phyloP scores from a whole-genome alignment of 495 filamentous ascomycete species.

The Beverwykella pulmonaria region DNA sequence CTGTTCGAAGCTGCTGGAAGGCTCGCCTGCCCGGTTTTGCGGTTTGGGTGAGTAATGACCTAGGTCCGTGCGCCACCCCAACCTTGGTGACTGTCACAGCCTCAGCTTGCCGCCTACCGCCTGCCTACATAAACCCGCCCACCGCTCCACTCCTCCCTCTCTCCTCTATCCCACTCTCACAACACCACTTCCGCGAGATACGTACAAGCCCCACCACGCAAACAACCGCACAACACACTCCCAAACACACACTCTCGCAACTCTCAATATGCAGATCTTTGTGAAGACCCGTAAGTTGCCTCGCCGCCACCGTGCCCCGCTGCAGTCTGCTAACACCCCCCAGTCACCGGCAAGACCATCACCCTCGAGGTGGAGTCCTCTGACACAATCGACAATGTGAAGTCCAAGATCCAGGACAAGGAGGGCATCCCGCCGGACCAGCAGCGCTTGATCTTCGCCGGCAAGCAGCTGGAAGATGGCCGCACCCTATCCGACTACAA shows the following conservation, averaged over 20 bases:
- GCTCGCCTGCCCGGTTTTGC: conserved; percentile 29
- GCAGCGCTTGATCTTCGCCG: conserved; percentile 97
- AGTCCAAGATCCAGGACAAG: conserved; percentile 97
- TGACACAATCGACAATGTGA: conserved; percentile 98
- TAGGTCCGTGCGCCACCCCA: conserved; percentile 19
- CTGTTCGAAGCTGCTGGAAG: conserved; percentile 31
- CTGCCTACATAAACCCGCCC: conserved; percentile 26
- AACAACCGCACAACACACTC: conserved; percentile 13
- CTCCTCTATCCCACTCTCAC: conserved; percentile 21
- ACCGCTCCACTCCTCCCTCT: conserved; percentile 9
- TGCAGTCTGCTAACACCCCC: conserved; percentile 33
- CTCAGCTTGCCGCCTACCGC: conserved; percentile 30
- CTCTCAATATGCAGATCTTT: conserved; percentile 86
- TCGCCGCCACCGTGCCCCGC: conserved; percentile 34
- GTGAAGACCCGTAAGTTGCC: conserved; percentile 86
- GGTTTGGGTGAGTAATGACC: too few relatives aligned
- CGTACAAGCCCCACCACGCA: conserved; percentile 20
- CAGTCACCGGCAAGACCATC: conserved; percentile 97
- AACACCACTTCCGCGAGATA: background rate
- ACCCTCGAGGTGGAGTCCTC: conserved; percentile 98
- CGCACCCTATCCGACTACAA: conserved; percentile 97
- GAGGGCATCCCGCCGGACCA: conserved; percentile 97
- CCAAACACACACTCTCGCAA: conserved; percentile 8
- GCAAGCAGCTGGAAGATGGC: conserved; percentile 97
- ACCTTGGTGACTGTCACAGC: conserved; percentile 20